A percentile compares a stretch with the other conserved stretches of the same genome.
These are phyloP conservation scores for Boletus speciosus DNA, from an alignment of 768 basidiomycete genomes.

Conservation along the genomic window DNA sequence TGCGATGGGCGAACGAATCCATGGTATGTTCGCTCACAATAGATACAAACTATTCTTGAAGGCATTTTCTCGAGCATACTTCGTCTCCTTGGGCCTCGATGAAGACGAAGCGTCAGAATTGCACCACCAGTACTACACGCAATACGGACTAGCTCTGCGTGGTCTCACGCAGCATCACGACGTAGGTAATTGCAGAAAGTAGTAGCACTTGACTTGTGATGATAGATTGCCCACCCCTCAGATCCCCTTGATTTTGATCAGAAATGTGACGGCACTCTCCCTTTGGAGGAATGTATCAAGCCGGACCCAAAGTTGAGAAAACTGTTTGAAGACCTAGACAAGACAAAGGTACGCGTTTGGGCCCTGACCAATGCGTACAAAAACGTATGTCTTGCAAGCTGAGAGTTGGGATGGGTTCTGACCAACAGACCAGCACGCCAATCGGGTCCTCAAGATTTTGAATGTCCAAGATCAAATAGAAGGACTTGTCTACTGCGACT, in stretches of 20 bases:
- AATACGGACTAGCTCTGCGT: slow-evolving; percentile 80
- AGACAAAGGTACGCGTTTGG: slow-evolving; percentile 76
- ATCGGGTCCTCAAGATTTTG: slow-evolving; percentile 73
- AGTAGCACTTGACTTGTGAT: background rate
- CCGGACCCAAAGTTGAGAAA: slow-evolving; percentile 59
- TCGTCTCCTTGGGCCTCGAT: slow-evolving; percentile 62
- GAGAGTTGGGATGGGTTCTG: slow-evolving; percentile 1
- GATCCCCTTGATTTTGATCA: slow-evolving; percentile 83
- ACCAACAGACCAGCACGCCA: slow-evolving; percentile 58
- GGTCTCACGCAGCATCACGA: slow-evolving; percentile 74
- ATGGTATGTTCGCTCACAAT: slow-evolving; percentile 43
- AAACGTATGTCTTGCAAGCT: slow-evolving; percentile 43
- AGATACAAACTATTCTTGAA: background rate
- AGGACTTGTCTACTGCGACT: slow-evolving; percentile 79
- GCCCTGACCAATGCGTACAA: slow-evolving; percentile 83
- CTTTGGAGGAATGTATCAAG: slow-evolving; percentile 74
- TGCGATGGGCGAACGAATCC: slow-evolving; percentile 77
- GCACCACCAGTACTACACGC: slow-evolving; percentile 68
- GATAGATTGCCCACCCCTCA: slow-evolving; percentile 22
- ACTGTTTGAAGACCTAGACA: slow-evolving; percentile 76
- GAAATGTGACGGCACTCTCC: slow-evolving; percentile 80
- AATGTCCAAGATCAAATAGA: slow-evolving; percentile 67
- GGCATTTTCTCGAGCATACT: slow-evolving; percentile 53
- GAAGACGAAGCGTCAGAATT: slow-evolving; percentile 67
- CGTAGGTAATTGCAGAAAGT: slow-evolving; percentile 47